Base-by-base conservation (phyloP, 1,284 basidiomycete genomes). In the Albatrellus sp. region DNA sequence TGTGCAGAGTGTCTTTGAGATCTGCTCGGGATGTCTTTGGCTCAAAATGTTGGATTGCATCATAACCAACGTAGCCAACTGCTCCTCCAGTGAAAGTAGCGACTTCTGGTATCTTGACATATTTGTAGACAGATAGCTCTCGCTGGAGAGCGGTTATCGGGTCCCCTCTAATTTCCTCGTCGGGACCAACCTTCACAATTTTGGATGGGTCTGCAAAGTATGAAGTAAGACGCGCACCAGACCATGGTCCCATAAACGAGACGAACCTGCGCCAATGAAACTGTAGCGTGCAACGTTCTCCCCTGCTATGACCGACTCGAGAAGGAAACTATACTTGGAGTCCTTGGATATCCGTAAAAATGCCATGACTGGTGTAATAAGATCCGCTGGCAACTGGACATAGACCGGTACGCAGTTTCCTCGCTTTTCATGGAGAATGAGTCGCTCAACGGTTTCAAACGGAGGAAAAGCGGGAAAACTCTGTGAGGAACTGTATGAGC, bases 1-100 rank as follows among this genome's bases (percentile, higher is more conserved):
- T 87, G 16, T 75, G 73, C 19, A 94, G 68, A 11, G 81, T 67
- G 52, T 96, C 90, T 47, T 75, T 72, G 42, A 87, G 71, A 17
- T 80, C 68, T 24, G 24, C 7, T 37, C 77, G 71, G 28, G 75
- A 72, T 3, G 92, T 94, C 64, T 89, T 91, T 45, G 94, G 90
- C 64, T 99, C 96, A 57, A 99, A 99, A 63, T 98, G 84, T 52
- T 88, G 86, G 46, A 99, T 81, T 60, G 90, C 90, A 60, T 99
- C 96, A 66, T 94, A 99, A 11, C 90, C 79, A 53, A 98, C 90
- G 66, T 97, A 98, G 37, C 96, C 96, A 56, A 98, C 90, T 0
- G 94, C 94, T 43, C 96, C 96, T 42, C 96, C 96, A 24, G 94
- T 97, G 60, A 98, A 98, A 0, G 92, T 94, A 0, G 88, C 83